phyloP scores from a whole-genome alignment of 345 rosid genomes.

The Salix caprea region DNA sequence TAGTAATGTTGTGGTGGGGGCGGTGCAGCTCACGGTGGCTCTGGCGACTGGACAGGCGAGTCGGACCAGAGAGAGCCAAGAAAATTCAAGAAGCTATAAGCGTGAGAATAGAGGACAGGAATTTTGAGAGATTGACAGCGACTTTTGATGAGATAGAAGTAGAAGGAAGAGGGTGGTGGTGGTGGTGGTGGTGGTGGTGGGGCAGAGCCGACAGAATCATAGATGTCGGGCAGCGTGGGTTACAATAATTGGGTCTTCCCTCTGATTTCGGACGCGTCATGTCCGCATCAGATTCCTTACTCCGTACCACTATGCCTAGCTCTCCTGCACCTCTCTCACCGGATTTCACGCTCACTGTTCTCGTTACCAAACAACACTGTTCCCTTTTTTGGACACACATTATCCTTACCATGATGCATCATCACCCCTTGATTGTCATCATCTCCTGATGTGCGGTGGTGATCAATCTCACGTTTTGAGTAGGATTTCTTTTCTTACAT shows the following conservation, averaged over 20 bases:
- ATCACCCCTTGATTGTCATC: background rate
- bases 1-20: too few species aligned
- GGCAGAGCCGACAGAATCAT: conserved; percentile 45
- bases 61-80: background rate
- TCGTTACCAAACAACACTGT: conserved; percentile 19
- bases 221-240: conserved; percentile 64
- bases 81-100: background rate
- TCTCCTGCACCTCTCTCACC: conserved; percentile 25
- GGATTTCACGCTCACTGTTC: conserved; percentile 52
- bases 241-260: conserved; percentile 50
- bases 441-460: background rate
- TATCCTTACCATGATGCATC: background rate
- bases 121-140: conserved; percentile 11
- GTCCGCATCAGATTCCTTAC: conserved; percentile 61
- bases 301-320: conserved; percentile 28
- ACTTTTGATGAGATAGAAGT: background rate
- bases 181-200: background rate
- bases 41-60: too few species aligned
- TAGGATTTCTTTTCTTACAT: too few species aligned
- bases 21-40: too few species aligned
- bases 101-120: conserved; percentile 7
- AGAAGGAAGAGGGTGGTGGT: conserved; percentile 11
- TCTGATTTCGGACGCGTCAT: conserved; percentile 64
- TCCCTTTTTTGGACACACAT: conserved; percentile 1
- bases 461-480: background rate